phyloP scores from a whole-genome alignment of 257 asterid genomes.

The Primulina tabacum region DNA sequence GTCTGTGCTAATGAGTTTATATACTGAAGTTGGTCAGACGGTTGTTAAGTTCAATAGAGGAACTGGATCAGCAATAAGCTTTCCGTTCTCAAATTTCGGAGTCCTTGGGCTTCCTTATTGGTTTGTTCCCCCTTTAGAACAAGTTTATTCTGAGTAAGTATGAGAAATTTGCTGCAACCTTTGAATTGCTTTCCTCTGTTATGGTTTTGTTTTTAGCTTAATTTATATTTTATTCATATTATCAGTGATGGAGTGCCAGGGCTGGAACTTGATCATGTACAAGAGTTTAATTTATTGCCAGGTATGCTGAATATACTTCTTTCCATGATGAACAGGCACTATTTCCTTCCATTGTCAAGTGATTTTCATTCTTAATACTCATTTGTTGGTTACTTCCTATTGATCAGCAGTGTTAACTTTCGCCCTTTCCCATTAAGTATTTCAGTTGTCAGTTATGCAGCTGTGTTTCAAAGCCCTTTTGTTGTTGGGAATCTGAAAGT shows the following conservation, averaged over 20 bases:
- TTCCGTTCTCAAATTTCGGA: constrained; percentile 67
- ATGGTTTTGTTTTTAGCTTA: constrained; percentile 19
- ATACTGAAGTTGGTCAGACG: constrained; percentile 69
- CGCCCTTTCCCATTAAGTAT: not conserved
- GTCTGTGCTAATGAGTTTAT: constrained; percentile 29
- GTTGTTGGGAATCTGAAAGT: not conserved
- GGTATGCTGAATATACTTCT: constrained; percentile 39
- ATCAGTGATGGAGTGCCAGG: constrained; percentile 47
- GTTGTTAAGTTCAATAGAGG: constrained; percentile 50
- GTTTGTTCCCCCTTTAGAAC: constrained; percentile 66
- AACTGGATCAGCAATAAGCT: constrained; percentile 51
- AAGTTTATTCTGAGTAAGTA: constrained; percentile 62
- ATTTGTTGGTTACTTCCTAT: not conserved
- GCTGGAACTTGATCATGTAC: constrained; percentile 47
- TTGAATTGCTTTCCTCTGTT: constrained; percentile 19
- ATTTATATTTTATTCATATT: constrained; percentile 25
- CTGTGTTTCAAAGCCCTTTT: not conserved
- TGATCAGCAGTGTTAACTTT: constrained; percentile 1
- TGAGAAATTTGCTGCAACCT: not conserved
- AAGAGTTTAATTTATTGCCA: constrained; percentile 63
- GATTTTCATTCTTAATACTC: constrained; percentile 10
- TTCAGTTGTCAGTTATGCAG: not conserved
- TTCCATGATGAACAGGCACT: constrained; percentile 9
- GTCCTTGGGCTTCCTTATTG: constrained; percentile 89
- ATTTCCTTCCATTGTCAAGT: constrained; percentile 6